A percentile compares a stretch with the other conserved stretches of the same genome.
phyloP scores from a whole-genome alignment of 495 filamentous ascomycete genomes.

The Penicillium arizonense region DNA sequence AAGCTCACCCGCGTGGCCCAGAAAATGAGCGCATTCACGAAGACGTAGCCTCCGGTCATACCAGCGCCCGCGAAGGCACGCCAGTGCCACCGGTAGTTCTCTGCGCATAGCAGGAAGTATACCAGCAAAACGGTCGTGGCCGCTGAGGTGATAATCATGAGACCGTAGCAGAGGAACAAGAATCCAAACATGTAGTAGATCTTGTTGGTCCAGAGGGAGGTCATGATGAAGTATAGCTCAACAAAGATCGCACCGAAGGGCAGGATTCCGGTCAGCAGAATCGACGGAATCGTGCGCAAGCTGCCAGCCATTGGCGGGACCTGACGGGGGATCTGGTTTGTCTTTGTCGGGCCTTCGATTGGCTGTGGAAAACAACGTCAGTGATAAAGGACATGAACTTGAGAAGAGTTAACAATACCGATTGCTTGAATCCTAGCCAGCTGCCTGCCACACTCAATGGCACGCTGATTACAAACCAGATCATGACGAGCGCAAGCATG shows the following conservation, averaged over 20 bases:
- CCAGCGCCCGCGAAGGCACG: slow-evolving; percentile 85
- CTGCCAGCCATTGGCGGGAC: slow-evolving; percentile 81
- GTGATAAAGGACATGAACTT: background rate
- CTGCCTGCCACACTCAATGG: slow-evolving; percentile 87
- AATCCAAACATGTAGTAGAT: slow-evolving; percentile 99
- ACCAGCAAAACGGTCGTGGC: slow-evolving; percentile 89
- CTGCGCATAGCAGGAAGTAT: slow-evolving; percentile 90
- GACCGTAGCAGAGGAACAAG: slow-evolving; percentile 92
- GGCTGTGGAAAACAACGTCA: slow-evolving; percentile 30
- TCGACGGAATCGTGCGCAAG: slow-evolving; percentile 78
- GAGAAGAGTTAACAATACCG: slow-evolving; percentile 28
- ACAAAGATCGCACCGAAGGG: slow-evolving; percentile 97
- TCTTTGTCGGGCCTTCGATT: slow-evolving; percentile 79
- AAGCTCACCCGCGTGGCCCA: slow-evolving; percentile 84
- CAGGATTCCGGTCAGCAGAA: slow-evolving; percentile 84
- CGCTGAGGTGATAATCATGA: slow-evolving; percentile 95
- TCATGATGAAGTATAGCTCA: slow-evolving; percentile 98
- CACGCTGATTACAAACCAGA: slow-evolving; percentile 96
- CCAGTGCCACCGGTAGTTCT: slow-evolving; percentile 99
- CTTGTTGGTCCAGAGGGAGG: slow-evolving; percentile 93
- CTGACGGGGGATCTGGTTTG: slow-evolving; percentile 97
- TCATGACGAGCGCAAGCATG: slow-evolving; percentile 87
- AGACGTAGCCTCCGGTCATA: slow-evolving; percentile 85
- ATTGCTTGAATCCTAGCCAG: slow-evolving; percentile 83
- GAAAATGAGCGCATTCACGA: slow-evolving; percentile 82